These are phyloP conservation scores for Dictyostelium brefeldianum DNA, from an alignment of 78 protist species.

Conservation along the genomic window DNA sequence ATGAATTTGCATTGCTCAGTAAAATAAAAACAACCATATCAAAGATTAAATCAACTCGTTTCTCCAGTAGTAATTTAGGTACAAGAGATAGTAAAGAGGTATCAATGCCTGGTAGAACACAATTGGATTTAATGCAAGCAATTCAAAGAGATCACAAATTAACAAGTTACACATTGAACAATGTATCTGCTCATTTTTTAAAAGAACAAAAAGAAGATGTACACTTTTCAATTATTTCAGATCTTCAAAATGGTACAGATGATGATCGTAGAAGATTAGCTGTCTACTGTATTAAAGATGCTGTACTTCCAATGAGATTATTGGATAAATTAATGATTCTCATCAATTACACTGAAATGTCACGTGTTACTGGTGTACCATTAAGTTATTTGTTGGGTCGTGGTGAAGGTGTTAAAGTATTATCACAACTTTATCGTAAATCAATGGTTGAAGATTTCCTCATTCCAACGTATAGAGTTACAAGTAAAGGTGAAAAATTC, in stretches of 20 bases:
- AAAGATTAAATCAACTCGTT: constrained; percentile 65
- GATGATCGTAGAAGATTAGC: constrained; percentile 99
- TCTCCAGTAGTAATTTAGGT: constrained; percentile 93
- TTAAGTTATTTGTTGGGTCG: constrained; percentile 93
- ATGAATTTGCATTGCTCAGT: constrained; percentile 75
- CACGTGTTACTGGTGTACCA: constrained; percentile 99
- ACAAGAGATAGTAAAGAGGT: constrained; percentile 95
- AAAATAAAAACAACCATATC: constrained; percentile 74
- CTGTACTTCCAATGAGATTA: constrained; percentile 97
- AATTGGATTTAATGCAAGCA: constrained; percentile 83
- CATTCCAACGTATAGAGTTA: constrained; percentile 87
- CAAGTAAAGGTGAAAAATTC: constrained; percentile 81
- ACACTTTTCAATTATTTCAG: constrained; percentile 98
- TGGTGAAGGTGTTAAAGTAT: constrained; percentile 98
- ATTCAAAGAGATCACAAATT: constrained; percentile 88
- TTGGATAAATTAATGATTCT: constrained; percentile 98
- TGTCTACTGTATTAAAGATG: constrained; percentile 99
- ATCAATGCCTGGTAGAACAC: constrained; percentile 79
- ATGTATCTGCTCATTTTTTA: constrained; percentile 97
- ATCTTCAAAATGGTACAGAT: constrained; percentile 94
- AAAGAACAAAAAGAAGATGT: constrained; percentile 99
- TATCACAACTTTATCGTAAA: constrained; percentile 98
- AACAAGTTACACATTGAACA: constrained; percentile 95
- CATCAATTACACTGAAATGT: constrained; percentile 98
- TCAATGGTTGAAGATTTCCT: constrained; percentile 83